phyloP scores from a whole-genome alignment of 2,329 filamentous ascomycete species.

The Fusarium nanum region DNA sequence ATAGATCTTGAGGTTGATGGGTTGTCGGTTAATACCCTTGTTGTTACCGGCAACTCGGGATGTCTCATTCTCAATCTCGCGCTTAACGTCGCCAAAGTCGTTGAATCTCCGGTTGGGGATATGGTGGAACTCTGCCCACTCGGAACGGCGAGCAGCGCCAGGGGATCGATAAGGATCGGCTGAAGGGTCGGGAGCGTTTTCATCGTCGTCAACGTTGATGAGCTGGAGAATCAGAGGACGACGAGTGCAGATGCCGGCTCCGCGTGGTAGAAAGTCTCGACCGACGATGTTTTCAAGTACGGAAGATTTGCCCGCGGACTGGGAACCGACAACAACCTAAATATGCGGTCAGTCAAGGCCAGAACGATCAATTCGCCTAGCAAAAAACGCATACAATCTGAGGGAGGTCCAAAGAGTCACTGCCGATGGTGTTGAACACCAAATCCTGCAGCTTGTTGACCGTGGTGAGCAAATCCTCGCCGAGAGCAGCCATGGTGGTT shows the following conservation, averaged over 20 bases:
- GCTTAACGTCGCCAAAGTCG: constrained; percentile 92
- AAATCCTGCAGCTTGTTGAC: constrained; percentile 99
- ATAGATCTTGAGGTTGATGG: constrained; percentile 98
- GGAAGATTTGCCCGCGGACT: constrained; percentile 98
- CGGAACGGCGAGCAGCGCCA: constrained; percentile 72
- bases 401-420: constrained; percentile 95
- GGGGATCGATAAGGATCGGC: constrained; percentile 81
- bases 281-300: constrained; percentile 99
- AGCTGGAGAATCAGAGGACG: constrained; percentile 95
- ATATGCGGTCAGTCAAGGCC: constrained; percentile 32
- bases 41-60: constrained; percentile 91
- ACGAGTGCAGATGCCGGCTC: constrained; percentile 95
- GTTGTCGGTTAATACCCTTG: constrained; percentile 97
- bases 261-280: constrained; percentile 94
- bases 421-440: constrained; percentile 99
- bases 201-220: constrained; percentile 92
- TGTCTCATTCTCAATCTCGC: constrained; percentile 97
- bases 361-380: constrained; percentile 24
- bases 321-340: constrained; percentile 97
- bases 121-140: constrained; percentile 97
- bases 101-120: constrained; percentile 89
- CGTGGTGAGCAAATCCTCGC: constrained; percentile 92
- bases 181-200: constrained; percentile 71
- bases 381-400: constrained; percentile 81
- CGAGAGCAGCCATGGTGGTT: constrained; percentile 85